Evolutionary conservation across 371 early-diverging fungal species (phyloP), one percentile per base, ranked within the genome.

Genomic region (Catenaria anguillulae): DNA sequence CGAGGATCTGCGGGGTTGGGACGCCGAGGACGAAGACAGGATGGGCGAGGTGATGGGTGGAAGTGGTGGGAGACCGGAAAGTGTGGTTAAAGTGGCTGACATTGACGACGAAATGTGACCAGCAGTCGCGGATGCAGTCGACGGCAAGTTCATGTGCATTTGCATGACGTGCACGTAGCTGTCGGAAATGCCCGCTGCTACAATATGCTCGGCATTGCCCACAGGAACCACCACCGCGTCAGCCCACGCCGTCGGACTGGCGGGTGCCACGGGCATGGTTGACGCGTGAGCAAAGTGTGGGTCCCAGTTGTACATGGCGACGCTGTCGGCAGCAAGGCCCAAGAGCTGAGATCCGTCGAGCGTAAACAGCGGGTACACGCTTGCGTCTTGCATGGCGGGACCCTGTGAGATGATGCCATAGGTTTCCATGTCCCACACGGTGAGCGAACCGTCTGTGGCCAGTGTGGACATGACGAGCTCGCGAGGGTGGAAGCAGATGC

Each of bases 341-440:
- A 56, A 17, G 23, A 29, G 3, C 2, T 60, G 60, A 12, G 24
- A 8, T n/a, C 61, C 56, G 33, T 23, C 33, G 33, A 13, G 60
- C 24, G 26, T 15, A 31, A 61, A 54, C 26, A 61, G 17, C 15
- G 61, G 31, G 15, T 21, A 29, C 43, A 26, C 12, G 29, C 12
- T 21, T 8, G 33, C 34, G 0, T 15, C 43, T 1, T 23, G 10
- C 45, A 12, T 3, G 19, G 45, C 3, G 45, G 19, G 43, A 42
- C 35, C 1, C 43, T 4, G 15, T 26, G 59, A 58, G 29, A 58
- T 58, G 29, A 15, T 24, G 29, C 10, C 29, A 8, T 29, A 60
- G 1, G 61, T 33, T 17, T 61, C 61, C 61, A 61, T 60, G 40
- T 61, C 61, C 61, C 61, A 61, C 29, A 61, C 12, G 4, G 15